Conservation (phyloP, 2,329 filamentous ascomycete genomes). For the Xylariaceae sp. region DNA sequence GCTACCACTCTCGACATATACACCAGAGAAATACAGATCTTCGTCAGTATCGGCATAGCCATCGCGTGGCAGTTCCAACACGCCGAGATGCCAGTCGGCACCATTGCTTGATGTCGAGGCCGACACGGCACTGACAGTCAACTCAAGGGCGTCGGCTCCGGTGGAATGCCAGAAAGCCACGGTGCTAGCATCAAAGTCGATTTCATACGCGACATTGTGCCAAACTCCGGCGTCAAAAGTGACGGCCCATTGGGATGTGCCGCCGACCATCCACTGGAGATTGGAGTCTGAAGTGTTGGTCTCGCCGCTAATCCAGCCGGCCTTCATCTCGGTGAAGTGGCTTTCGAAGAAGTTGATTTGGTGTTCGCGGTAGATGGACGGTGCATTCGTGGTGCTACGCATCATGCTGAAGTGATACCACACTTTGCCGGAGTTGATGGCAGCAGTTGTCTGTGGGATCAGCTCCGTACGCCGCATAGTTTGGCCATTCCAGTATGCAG, state of each 20-base stretch:
- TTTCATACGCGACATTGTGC: constrained; percentile 74
- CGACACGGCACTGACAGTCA: constrained; percentile 57
- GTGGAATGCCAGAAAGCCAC: constrained; percentile 70
- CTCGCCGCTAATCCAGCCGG: constrained; percentile 54
- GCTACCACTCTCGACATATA: constrained; percentile 62
- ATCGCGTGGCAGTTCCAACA: constrained; percentile 58
- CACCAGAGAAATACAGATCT: constrained; percentile 69
- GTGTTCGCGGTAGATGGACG: constrained; percentile 61
- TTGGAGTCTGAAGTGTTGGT: constrained; percentile 44
- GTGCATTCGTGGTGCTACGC: constrained; percentile 55
- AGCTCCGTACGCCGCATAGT: constrained; percentile 70
- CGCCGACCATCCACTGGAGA: constrained; percentile 62
- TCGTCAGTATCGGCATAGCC: constrained; percentile 53
- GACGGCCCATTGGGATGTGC: constrained; percentile 58
- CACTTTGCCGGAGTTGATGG: constrained; percentile 63
- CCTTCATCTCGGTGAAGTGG: constrained; percentile 73
- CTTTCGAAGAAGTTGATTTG: constrained; percentile 62
- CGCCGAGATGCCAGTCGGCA: constrained; percentile 68
- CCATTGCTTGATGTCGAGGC: constrained; percentile 62
- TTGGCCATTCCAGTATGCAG: constrained; percentile 68
- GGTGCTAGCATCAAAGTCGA: constrained; percentile 59
- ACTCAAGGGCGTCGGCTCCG: constrained; percentile 52
- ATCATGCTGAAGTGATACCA: constrained; percentile 71
- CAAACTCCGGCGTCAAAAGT: constrained; percentile 60
- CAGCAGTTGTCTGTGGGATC: constrained; percentile 64